Evolutionary conservation across 805 yeast genomes (phyloP), one percentile per base, ranked within the genome.

Genomic region (Sugiyamaella smithiae): DNA sequence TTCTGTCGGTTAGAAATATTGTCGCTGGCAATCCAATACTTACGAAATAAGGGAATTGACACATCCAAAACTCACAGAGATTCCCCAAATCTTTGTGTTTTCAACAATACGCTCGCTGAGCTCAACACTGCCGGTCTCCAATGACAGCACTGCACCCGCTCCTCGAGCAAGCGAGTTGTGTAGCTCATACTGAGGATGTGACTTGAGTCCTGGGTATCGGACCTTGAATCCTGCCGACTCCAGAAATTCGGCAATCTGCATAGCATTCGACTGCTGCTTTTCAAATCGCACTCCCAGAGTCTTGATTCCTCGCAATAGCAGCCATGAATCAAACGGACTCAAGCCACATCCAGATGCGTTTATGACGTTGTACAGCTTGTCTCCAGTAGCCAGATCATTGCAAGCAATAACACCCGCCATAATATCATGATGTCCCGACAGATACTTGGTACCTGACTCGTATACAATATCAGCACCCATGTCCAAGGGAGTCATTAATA

Each of bases 321-420:
- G 75, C 97, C 97, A 91, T 29, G 83, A 84, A 64, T 90, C 98
- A 63, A 88, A 88, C 6, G 98, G 98, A 4, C 95, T 80, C 44
- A 90, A 75, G 1, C 96, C 98, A 51, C 89, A 81, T 5, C 98
- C 98, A 6, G 90, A 84, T 26, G 96, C 82, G 67, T 91, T 91
- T 64, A 90, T 84, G 25, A 86, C 84, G 64, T 78, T 85, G 65
- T 77, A 87, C 9, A 91, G 58, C 38, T 78, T 72, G 47, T 85
- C 82, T 14, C 89, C 91, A 40, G 90, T 69, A 47, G 77, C 74
- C 20, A 76, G 69, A 45, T 73, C 74, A 53, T 83, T 76, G 23
- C 85, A 81, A 20, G 96, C 95, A 50, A 90, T 72, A 12, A 86
- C 81, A 49, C 98, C 98, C 20, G 96, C 97, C 98, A 90, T 90